Base-by-base conservation (phyloP, 805 yeast genomes). In the Ogataea paraovalis region DNA sequence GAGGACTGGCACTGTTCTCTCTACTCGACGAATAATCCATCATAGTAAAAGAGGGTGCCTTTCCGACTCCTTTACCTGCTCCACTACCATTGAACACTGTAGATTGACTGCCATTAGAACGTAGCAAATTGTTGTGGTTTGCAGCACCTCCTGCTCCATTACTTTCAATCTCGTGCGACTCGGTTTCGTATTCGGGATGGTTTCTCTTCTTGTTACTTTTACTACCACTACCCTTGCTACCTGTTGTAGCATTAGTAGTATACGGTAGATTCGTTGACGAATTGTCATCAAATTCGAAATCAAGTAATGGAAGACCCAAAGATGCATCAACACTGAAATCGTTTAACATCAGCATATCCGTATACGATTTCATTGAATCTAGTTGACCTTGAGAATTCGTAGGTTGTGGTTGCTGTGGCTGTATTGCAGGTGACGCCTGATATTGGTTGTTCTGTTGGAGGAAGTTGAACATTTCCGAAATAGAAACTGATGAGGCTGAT, bases 281-380 rank as follows among this genome's bases (percentile, higher is more conserved):
- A 9, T 22, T 16, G 25, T 42, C 44, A 23, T 34, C 44, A 34
- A 70, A 57, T 43, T 69, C 74, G 58, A 74, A 70, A 45, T 79
- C 85, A 47, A 85, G 65, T 56, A 85, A 74, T 2, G 87, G 89
- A 46, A 86, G 67, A 1, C 92, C 92, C 37, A 85, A 66, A 0
- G 92, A 86, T 1, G 89, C 92, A 66, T 86, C 94, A 2, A 88
- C 88, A n/a, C 85, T 86, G 62, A 83, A 85, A 48, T 83, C 89
- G 47, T 62, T 64, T 37, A 65, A 34, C 66, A 65, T 61, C 43
- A 67, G 42, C 28, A 66, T 46, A 47, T 65, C 70, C 2, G 64
- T 51, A 38, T 59, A 60, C 2, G 68, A 60, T 20, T 61, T 58
- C 18, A 53, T 44, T 14, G 23, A 23, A 16, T 45, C 43, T 34